These are phyloP conservation scores for Nissolia schottii DNA, from an alignment of 306 rosid genomes.

Conservation along the genomic window DNA sequence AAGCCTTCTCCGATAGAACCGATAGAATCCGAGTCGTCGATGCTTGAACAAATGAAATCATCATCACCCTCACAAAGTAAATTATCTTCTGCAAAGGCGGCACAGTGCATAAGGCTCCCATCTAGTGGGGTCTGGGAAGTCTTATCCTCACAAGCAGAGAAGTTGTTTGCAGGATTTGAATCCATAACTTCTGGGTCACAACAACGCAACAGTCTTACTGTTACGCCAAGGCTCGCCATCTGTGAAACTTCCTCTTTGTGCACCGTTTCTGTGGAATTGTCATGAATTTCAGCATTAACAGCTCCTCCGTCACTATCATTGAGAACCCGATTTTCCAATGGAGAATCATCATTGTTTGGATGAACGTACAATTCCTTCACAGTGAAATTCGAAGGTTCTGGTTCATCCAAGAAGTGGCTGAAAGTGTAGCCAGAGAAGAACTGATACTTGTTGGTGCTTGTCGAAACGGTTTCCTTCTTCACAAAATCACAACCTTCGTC, in stretches of 20 bases:
- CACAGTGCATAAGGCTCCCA: no score
- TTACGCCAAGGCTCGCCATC: no score
- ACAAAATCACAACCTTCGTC: conserved; percentile 26
- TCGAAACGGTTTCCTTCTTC: conserved; percentile 14
- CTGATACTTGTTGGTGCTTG: conserved; percentile 40
- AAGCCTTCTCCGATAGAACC: conserved; percentile 36
- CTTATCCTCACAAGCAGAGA: no score
- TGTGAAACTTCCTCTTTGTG: conserved; percentile 17
- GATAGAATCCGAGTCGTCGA: conserved; percentile 42
- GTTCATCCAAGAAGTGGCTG: conserved; percentile 53
- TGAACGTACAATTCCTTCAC: conserved; percentile 38
- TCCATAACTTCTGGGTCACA: no score
- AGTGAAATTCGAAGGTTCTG: conserved; percentile 36
- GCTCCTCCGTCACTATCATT: conserved; percentile 16
- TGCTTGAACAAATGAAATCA: conserved; percentile 38
- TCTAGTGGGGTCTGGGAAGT: no score
- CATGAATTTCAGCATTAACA: conserved; percentile 18
- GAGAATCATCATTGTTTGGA: conserved; percentile 1
- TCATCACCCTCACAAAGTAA: conserved; percentile 42
- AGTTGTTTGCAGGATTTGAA: no score
- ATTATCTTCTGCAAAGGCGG: conserved; percentile 1
- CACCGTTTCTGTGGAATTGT: neutral
- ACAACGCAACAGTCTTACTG: no score
- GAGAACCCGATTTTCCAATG: neutral
- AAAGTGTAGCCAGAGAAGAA: conserved; percentile 34